A percentile compares a stretch with the other conserved stretches of the same genome.
phyloP scores from a whole-genome alignment of 345 rosid genomes.

The Citrus maxima region DNA sequence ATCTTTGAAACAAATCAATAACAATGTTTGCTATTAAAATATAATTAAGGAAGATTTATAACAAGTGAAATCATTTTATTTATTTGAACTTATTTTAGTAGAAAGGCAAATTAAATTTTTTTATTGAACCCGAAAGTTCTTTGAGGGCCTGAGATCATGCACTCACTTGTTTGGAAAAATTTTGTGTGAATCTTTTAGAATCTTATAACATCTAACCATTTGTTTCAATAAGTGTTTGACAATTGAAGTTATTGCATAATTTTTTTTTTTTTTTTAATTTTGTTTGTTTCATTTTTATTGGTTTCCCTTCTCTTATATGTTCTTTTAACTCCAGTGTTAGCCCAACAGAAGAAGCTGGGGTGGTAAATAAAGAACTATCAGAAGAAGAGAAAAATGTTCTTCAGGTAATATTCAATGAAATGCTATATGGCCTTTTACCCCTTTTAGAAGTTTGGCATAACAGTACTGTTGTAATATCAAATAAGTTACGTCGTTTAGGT shows the following conservation, averaged over 20 bases:
- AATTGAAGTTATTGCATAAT: neutral
- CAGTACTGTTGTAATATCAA: neutral
- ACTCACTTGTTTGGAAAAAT: no score
- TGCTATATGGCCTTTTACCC: neutral
- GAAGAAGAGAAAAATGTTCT: constrained; percentile 67
- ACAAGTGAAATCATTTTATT: neutral
- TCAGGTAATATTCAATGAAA: constrained; percentile 43
- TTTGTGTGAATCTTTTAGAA: neutral
- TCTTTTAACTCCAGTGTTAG: constrained; percentile 40
- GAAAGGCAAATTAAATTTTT: neutral
- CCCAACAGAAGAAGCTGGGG: constrained; percentile 45
- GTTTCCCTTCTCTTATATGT: neutral
- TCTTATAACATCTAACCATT: neutral
- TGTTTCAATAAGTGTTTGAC: neutral
- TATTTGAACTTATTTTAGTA: neutral
- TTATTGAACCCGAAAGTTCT: neutral
- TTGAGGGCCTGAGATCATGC: neutral
- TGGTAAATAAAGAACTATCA: constrained; percentile 57
- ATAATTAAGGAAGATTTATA: neutral
- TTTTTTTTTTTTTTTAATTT: neutral
- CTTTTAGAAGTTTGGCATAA: neutral
- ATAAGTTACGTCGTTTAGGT: neutral
- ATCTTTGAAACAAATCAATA: neutral
- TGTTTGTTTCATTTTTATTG: neutral
- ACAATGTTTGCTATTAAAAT: neutral